A percentile compares a stretch with the other conserved stretches of the same genome.
These are phyloP conservation scores for Ricinus communis DNA, from an alignment of 345 rosid species.

Conservation along the genomic window DNA sequence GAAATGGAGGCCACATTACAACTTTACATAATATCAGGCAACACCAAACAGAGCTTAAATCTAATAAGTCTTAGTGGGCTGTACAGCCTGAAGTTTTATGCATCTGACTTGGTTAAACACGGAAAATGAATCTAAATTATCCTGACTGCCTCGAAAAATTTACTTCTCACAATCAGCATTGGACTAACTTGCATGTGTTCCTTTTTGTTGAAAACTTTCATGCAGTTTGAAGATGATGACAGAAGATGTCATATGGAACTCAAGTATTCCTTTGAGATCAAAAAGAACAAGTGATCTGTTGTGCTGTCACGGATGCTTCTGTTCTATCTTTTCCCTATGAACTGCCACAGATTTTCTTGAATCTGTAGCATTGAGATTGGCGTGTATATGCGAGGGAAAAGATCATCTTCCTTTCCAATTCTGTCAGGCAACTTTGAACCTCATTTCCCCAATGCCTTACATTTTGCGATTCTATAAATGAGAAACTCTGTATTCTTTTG, in stretches of 20 bases:
- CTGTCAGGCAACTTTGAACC: not conserved
- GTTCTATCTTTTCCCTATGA: not conserved
- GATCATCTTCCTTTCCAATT: not conserved
- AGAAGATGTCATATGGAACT: slow-evolving; percentile 55
- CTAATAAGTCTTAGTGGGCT: no score
- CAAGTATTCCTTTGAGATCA: slow-evolving; percentile 50
- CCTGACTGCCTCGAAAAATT: not conserved
- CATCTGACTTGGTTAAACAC: no score
- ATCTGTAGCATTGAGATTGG: not conserved
- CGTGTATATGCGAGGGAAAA: not conserved
- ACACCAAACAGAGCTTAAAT: no score
- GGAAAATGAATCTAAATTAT: no score
- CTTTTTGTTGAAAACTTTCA: not conserved
- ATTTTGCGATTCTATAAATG: no score
- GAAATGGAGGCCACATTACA: no score
- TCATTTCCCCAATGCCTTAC: no score
- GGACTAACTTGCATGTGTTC: not conserved
- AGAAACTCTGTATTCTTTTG: no score
- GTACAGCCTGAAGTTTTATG: no score
- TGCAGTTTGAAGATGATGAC: slow-evolving; percentile 62
- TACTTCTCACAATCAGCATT: not conserved
- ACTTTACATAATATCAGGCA: no score
- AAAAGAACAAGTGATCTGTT: slow-evolving; percentile 23
- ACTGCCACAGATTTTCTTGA: not conserved
- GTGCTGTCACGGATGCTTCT: not conserved